Base-by-base conservation (phyloP, 495 filamentous ascomycete genomes). In the Poronia punctata region DNA sequence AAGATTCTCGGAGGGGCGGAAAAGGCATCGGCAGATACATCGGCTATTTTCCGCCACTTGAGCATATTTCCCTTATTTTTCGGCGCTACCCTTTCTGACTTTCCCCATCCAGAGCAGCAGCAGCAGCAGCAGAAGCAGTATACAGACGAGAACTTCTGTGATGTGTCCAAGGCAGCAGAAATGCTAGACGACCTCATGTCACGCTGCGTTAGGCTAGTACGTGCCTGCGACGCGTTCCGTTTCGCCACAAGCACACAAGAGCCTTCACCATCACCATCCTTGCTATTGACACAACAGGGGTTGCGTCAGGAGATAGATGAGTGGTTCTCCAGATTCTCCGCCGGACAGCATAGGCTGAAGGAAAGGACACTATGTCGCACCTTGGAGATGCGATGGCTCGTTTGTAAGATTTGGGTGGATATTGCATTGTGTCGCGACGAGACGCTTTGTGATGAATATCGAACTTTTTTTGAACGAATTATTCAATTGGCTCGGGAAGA, bases 81-180 rank as follows among this genome's bases (percentile, higher is more conserved):
- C 17, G 62, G 59, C 11, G 28, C 31, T 12, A 52, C 48, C 1
- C 15, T 31, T 9, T 14, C 41, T 1, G 38, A 47, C 9, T 59
- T 64, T 19, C 62, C 62, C n/a, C 37, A 30, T 12, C 40, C 56
- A 5, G 28, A 33, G 4, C n/a, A n/a, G n/a, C n/a, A n/a, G n/a
- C n/a, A n/a, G n/a, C n/a, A n/a, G n/a, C n/a, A n/a, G n/a, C n/a
- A n/a, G n/a, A n/a, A n/a, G n/a, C n/a, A n/a, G n/a, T 33, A 29
- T 5, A 7, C 41, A 16, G 14, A 37, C 5, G 14, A 34, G 18
- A 18, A 43, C 9, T 29, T 54, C 9, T 1, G 14, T 41, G 7
- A 25, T 25, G 20, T 41, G 1, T 15, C 29, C 4, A 8, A 30
- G 8, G 29, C 29, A 5, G 15, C 15, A 25, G 38, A 33, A n/a